Conservation (phyloP, 2,329 filamentous ascomycete genomes). For the Bisporella sp. region DNA sequence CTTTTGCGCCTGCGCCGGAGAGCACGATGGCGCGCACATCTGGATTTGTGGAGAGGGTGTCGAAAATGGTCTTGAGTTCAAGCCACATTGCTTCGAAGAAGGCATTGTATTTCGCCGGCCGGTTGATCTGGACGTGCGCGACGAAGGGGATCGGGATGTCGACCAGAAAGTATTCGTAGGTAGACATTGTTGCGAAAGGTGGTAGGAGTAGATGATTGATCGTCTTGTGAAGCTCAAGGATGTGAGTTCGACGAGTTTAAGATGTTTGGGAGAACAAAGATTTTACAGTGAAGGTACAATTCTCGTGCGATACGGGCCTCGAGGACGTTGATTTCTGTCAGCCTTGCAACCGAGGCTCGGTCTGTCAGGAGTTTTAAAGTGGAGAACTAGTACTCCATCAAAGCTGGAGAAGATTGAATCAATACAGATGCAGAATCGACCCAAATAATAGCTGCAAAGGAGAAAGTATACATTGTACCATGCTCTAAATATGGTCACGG, state of each 20-base stretch:
- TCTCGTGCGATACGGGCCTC: no score
- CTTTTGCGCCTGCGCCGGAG: slow-evolving; percentile 72
- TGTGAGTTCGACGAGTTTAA: not conserved
- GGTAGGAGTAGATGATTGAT: not conserved
- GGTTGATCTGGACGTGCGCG: slow-evolving; percentile 88
- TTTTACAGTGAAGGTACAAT: no score
- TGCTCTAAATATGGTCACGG: no score
- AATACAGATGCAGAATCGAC: no score
- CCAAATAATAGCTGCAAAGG: no score
- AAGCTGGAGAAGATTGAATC: no score
- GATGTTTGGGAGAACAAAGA: no score
- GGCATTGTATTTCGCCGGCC: slow-evolving; percentile 79
- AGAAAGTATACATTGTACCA: no score
- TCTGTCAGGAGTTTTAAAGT: no score
- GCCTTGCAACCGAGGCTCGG: no score
- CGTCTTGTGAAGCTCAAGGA: not conserved
- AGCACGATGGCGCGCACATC: slow-evolving; percentile 72
- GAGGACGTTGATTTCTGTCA: no score
- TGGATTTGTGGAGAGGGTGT: slow-evolving; percentile 61
- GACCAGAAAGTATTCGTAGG: slow-evolving; percentile 43
- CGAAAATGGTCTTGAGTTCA: slow-evolving; percentile 69
- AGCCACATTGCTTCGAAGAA: slow-evolving; percentile 83
- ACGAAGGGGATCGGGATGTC: slow-evolving; percentile 66
- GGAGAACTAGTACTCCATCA: no score
- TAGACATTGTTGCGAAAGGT: not conserved